phyloP scores from a whole-genome alignment of 768 basidiomycete genomes.

The Boletus pseudopeckii region DNA sequence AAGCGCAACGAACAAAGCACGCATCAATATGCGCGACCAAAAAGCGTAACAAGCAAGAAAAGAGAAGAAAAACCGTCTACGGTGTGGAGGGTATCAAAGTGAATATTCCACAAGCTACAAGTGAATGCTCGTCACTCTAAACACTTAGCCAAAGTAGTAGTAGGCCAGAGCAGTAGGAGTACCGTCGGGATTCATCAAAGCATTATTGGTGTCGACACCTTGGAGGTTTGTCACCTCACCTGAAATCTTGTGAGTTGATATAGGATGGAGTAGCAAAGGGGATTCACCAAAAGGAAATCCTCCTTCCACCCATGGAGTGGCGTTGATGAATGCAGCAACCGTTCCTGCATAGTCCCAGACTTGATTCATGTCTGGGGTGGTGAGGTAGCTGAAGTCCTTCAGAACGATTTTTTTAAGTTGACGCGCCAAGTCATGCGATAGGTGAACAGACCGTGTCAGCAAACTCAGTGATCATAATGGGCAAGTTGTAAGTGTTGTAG shows the following conservation, averaged over 20 bases:
- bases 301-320: slow-evolving; percentile 27
- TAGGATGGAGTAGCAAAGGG: not conserved
- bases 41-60: not conserved
- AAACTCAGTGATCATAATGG: slow-evolving; percentile 64
- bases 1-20: slow-evolving; percentile 8
- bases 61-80: slow-evolving; percentile 7
- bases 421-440: not conserved
- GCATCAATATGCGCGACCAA: not conserved
- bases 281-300: slow-evolving; percentile 62
- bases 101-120: slow-evolving; percentile 3
- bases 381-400: slow-evolving; percentile 52
- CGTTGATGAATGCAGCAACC: slow-evolving; percentile 43
- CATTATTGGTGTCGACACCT: slow-evolving; percentile 52
- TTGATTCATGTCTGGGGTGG: slow-evolving; percentile 35
- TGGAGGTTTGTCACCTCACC: slow-evolving; percentile 51
- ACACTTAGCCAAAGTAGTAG: slow-evolving; percentile 38
- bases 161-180: slow-evolving; percentile 51
- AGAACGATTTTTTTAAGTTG: slow-evolving; percentile 4
- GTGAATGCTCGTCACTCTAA: not conserved
- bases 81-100: slow-evolving; percentile 18
- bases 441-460: slow-evolving; percentile 54
- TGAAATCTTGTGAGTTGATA: slow-evolving; percentile 23
- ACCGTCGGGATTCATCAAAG: slow-evolving; percentile 27
- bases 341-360: slow-evolving; percentile 45
- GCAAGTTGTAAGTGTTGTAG: slow-evolving; percentile 39